phyloP scores from a whole-genome alignment of 352 stramenopile species.

The Thalassiosira mediterranea region DNA sequence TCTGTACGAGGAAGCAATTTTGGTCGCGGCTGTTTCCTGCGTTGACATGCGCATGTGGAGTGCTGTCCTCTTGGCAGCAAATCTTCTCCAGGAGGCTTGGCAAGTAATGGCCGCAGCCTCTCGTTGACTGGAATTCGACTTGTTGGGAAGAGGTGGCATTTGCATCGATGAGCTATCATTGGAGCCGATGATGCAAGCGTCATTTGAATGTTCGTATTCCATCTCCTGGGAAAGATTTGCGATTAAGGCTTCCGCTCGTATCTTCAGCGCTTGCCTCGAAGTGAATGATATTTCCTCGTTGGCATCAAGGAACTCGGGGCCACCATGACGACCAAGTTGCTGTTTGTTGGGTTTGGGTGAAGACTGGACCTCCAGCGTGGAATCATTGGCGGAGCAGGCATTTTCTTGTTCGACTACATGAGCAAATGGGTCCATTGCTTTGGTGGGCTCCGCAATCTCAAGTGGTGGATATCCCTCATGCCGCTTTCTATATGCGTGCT shows the following conservation, averaged over 20 bases:
- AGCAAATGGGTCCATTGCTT: too few species aligned
- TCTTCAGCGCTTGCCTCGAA: not conserved
- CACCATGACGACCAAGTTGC: too few species aligned
- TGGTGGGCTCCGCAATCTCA: too few species aligned
- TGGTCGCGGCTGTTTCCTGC: slow-evolving; percentile 8
- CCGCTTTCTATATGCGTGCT: not conserved
- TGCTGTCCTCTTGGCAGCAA: not conserved
- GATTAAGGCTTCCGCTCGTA: not conserved
- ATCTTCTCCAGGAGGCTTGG: slow-evolving; percentile 14
- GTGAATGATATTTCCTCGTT: not conserved
- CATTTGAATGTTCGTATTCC: slow-evolving; percentile 33
- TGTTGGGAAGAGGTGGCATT: too few species aligned
- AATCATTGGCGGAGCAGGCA: too few species aligned
- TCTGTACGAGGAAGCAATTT: slow-evolving; percentile 18
- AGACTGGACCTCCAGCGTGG: too few species aligned
- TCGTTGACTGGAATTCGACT: too few species aligned
- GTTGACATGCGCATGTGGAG: not conserved
- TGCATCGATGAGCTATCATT: too few species aligned
- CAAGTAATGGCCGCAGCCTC: slow-evolving; percentile 19
- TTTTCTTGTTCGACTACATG: too few species aligned
- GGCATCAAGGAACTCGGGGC: not conserved
- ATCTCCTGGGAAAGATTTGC: not conserved
- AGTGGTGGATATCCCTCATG: too few species aligned
- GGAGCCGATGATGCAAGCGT: too few species aligned
- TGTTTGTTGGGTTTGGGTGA: too few species aligned